Base-by-base conservation (phyloP, 2,329 filamentous ascomycete species). In the Lachnum nothofagi region DNA sequence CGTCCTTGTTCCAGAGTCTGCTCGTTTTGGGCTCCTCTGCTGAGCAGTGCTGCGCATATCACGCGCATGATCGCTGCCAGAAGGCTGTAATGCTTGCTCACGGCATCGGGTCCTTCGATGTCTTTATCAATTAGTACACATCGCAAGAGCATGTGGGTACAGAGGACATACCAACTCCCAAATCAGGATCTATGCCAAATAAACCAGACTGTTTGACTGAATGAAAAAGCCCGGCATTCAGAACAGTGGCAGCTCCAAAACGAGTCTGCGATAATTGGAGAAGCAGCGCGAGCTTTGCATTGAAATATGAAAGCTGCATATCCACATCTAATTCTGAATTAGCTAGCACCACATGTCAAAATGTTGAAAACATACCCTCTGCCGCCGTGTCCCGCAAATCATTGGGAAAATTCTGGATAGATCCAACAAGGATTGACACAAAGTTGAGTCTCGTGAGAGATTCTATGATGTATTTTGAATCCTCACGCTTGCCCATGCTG, bases 111-210 rank as follows among this genome's bases (percentile, higher is more conserved):
- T 27, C 60, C 61, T 16, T 58, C 50, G 16, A 64, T 62, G 52
- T 65, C 64, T 66, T 44, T 9, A n/a, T 23, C 48, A 43, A 57
- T 40, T 10, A 40, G 37, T 24, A 40, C 20, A 40, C 14, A 40
- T 23, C 24, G 37, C 19, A 40, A 40, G 5, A 23, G 6, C 19
- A 24, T 23, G 47, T 44, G 24, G 51, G 39, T 25, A 46, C 42
- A 16, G 51, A 33, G n/a, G 44, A 64, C 69, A 61, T 64, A 78
- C 78, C 78, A 49, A 91, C 82, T 52, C 94, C 90, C 46, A 98
- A 82, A 67, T 98, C 93, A 0, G 93, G 93, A 65, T 98, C 93
- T 10, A 87, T 86, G 7, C 83, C 76, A 66, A 97, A 98, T 19
- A 97, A 77, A n/a, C 83, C 81, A 1, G 90, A 95, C 48, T 85